Base-by-base conservation (phyloP, 2,329 filamentous ascomycete species). In the Cordyceps militaris region DNA sequence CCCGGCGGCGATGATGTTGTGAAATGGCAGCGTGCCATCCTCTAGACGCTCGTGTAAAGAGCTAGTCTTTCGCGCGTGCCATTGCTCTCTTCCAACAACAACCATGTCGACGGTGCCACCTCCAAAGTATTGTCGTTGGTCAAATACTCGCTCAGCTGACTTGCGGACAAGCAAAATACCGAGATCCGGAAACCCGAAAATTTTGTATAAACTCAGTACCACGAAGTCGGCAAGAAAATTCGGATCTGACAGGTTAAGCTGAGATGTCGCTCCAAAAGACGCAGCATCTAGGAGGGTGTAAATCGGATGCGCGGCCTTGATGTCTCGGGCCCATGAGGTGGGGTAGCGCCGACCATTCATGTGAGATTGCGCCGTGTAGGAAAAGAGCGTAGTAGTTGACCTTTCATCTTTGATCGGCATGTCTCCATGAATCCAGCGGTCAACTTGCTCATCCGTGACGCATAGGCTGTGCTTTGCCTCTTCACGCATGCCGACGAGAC, bases 181-280 rank as follows among this genome's bases (percentile, higher is more conserved):
- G 2, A 97, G 76, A 68, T 97, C 90, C 0, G 93, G 93, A 63
- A 97, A 97, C 1, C 94, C 93, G 70, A 97, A 97, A n/a, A 97
- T 92, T 70, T 97, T 99, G 75, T 97, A 95, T 62, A 97, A 85
- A 70, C 92, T 97, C 43, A 97, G 67, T 0, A 90, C 88, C 0
- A 84, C 87, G 63, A 97, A 97, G 69, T 97, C 93, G 1, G 93
- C 89, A 0, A 87, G 84, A 0, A 73, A 68, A 0, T 76, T 73
- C 0, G 78, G 64, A 63, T 88, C 74, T 57, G 82, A 77, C 2
- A 97, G 74, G 66, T 95, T 82, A 7, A 97, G 75, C 1, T 83
- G 84, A 4, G 88, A 84, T 0, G 92, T 96, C 8, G 91, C 86
- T 10, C 85, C 87, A 11, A 90, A 77, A 0, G 91, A 88, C 5